phyloP scores from a whole-genome alignment of 805 yeast species.

The Wickerhamiella brachini region DNA sequence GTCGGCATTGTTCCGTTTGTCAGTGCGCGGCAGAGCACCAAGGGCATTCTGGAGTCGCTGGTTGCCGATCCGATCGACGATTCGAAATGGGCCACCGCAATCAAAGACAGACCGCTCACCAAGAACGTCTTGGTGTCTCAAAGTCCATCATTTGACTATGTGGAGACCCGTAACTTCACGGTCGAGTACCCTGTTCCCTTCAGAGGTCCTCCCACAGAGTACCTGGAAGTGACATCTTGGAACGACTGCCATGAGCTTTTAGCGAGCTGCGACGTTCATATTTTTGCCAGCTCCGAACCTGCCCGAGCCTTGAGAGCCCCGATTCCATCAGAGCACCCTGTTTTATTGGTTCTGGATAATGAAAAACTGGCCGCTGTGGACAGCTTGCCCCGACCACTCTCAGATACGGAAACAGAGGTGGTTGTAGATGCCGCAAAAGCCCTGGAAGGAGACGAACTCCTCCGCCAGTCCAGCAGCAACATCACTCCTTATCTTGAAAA shows the following conservation, averaged over 20 bases:
- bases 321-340: slow-evolving; percentile 15
- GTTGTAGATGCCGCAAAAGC: slow-evolving; percentile 15
- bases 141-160: slow-evolving; percentile 18
- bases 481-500: slow-evolving; percentile 15
- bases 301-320: slow-evolving; percentile 11
- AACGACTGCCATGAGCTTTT: slow-evolving; percentile 21
- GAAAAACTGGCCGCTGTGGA: neutral
- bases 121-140: slow-evolving; percentile 23
- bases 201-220: slow-evolving; percentile 17
- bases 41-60: slow-evolving; percentile 20
- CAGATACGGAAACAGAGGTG: neutral
- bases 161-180: slow-evolving; percentile 23
- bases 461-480: slow-evolving; percentile 20
- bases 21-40: slow-evolving; percentile 14
- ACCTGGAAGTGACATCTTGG: slow-evolving; percentile 21
- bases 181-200: slow-evolving; percentile 20
- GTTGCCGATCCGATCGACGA: slow-evolving; percentile 25
- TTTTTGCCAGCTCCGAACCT: slow-evolving; percentile 14
- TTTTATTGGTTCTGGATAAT: slow-evolving; percentile 11
- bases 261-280: slow-evolving; percentile 18
- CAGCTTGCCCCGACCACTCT: neutral
- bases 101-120: slow-evolving; percentile 19
- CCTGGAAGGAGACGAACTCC: slow-evolving; percentile 14
- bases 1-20: slow-evolving; percentile 21
- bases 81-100: slow-evolving; percentile 21